A percentile compares a stretch with the other conserved stretches of the same genome.
Evolutionary conservation across 2,329 filamentous ascomycete genomes (phyloP).

Genomic region (Pseudogymnoascus sp.): DNA sequence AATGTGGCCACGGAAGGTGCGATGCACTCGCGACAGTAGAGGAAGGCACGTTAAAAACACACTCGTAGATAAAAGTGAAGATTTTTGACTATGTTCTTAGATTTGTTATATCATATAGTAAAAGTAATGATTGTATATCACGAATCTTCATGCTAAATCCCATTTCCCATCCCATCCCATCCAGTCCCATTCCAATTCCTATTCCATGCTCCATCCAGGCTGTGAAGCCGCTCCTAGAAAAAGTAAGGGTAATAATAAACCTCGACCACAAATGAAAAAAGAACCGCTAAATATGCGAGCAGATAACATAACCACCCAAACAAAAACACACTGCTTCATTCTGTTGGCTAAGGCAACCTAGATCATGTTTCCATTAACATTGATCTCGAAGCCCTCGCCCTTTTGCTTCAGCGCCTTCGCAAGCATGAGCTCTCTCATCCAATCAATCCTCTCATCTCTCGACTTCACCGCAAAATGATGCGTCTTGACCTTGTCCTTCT

Average conservation of each 20-base stretch:
- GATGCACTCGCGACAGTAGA: neutral
- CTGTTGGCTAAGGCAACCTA: constrained; percentile 27
- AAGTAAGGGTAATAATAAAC: neutral
- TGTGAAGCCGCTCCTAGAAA: neutral
- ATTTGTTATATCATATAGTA: neutral
- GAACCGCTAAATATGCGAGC: constrained; percentile 3
- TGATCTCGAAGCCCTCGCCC: constrained; percentile 73
- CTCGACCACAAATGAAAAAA: neutral
- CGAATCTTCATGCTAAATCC: neutral
- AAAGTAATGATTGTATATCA: constrained; percentile 5
- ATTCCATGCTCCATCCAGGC: neutral
- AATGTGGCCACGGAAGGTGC: neutral
- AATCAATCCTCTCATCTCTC: constrained; percentile 87
- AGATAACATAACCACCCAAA: neutral
- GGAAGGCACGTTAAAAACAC: neutral
- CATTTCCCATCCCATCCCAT: neutral
- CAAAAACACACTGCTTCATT: neutral
- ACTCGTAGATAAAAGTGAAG: neutral
- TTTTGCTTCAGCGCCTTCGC: constrained; percentile 81
- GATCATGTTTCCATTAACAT: constrained; percentile 72
- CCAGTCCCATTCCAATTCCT: neutral
- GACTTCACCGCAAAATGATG: constrained; percentile 89
- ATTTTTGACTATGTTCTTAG: neutral
- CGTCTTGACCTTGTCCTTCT: constrained; percentile 65
- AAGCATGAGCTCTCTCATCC: constrained; percentile 92